Evolutionary conservation across 2,329 filamentous ascomycete genomes (phyloP), one percentile per base, ranked within the genome.

Genomic region (Phialophora tarda): DNA sequence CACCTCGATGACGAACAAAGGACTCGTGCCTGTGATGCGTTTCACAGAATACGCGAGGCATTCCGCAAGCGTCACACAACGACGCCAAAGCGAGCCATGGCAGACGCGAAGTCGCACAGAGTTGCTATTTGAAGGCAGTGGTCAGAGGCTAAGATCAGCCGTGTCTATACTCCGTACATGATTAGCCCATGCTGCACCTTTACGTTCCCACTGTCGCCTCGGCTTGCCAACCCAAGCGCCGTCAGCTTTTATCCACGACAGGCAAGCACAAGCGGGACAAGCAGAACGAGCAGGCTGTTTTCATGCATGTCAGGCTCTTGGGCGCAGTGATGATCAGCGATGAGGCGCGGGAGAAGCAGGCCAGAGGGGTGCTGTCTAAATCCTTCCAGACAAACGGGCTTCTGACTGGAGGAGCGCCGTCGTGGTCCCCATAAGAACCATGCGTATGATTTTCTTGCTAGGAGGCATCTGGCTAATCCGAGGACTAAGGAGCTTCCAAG

Each of bases 291-390:
- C 61, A 50, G 34, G 54, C 64, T 57, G 60, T 64, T 38, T 47
- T 64, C 63, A 66, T 69, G 67, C 63, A 64, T 69, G 67, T 69
- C 67, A 69, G 67, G 67, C 64, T 34, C 34, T 66, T 59, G 61
- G 60, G 62, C 53, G 59, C 48, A 55, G 54, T 53, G 64, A 69
- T 69, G 67, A 69, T 66, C 67, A 64, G 58, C 67, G 41, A 64
- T 64, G 47, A 64, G 61, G 65, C 63, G 64, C 59, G 61, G 64
- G 60, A 66, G 67, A 61, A 66, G 58, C 55, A 63, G 51, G 61
- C 58, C 59, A 63, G 55, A 24, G 14, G 23, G 21, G 48, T 17
- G 32, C n/a, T 21, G 30, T 14, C 24, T 17, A 61, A 61, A 59
- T 34, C 30, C 59, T 61, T 23, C 28, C 34, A 61, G 53, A 21